Evolutionary conservation across 2,329 filamentous ascomycete genomes (phyloP).

Genomic region (Didymellaceae sp.): DNA sequence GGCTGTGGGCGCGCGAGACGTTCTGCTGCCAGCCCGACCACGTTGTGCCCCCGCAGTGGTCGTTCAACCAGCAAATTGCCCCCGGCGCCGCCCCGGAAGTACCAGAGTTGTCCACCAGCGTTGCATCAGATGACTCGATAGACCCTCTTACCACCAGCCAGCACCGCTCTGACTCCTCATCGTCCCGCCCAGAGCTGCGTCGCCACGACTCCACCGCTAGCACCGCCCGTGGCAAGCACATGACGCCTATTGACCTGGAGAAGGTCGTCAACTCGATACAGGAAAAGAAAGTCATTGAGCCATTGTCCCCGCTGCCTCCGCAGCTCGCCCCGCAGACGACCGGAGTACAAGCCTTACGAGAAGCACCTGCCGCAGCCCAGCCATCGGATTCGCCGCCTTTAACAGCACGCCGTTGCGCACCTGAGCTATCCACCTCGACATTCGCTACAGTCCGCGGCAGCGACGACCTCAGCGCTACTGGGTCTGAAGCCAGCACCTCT

Average conservation of each 20-base stretch:
- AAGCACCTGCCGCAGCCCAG: slow-evolving; percentile 36
- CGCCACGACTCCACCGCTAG: slow-evolving; percentile 73
- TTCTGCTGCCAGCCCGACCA: slow-evolving; percentile 79
- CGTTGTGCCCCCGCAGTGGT: slow-evolving; percentile 41
- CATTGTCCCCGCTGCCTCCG: slow-evolving; percentile 57
- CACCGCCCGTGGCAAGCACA: slow-evolving; percentile 80
- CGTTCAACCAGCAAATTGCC: slow-evolving; percentile 40
- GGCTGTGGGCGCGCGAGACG: slow-evolving; percentile 91
- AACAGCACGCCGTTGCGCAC: slow-evolving; percentile 55
- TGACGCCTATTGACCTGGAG: slow-evolving; percentile 89
- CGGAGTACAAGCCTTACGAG: slow-evolving; percentile 14
- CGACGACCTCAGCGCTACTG: slow-evolving; percentile 48
- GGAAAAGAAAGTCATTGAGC: slow-evolving; percentile 74
- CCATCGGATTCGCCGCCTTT: slow-evolving; percentile 49
- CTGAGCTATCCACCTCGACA: slow-evolving; percentile 67
- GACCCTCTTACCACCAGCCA: slow-evolving; percentile 53
- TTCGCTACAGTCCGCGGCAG: slow-evolving; percentile 54
- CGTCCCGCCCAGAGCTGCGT: slow-evolving; percentile 69
- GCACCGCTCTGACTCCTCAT: slow-evolving; percentile 56
- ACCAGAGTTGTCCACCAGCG: slow-evolving; percentile 56
- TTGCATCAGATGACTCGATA: slow-evolving; percentile 54
- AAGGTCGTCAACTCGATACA: slow-evolving; percentile 94
- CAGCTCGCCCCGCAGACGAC: slow-evolving; percentile 42
- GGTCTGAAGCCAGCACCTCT: slow-evolving; percentile 68
- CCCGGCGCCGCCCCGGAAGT: slow-evolving; percentile 36